Evolutionary conservation across 1,139 yeast species (phyloP).

Genomic region (Ashbya aceris): DNA sequence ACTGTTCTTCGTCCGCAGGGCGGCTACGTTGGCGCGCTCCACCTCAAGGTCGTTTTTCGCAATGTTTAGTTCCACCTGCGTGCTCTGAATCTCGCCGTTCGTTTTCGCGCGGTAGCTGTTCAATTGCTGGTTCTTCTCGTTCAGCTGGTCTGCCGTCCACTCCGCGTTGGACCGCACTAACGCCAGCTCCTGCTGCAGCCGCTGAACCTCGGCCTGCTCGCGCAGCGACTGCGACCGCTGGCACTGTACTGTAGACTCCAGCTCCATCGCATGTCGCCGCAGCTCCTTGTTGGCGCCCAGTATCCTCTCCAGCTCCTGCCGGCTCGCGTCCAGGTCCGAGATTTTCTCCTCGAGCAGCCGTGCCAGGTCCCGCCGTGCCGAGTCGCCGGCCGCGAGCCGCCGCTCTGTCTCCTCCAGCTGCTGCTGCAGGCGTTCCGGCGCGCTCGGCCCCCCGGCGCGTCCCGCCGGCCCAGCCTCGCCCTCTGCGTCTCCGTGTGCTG

Average conservation of each 20-base stretch:
- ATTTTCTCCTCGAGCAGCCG: slow-evolving; percentile 11
- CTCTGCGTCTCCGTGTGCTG: too few species aligned
- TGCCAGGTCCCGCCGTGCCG: slow-evolving; percentile 18
- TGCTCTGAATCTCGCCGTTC: slow-evolving; percentile 31
- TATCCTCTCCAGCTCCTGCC: slow-evolving; percentile 41
- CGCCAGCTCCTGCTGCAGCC: slow-evolving; percentile 33
- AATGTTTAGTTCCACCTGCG: slow-evolving; percentile 17
- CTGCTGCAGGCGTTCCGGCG: slow-evolving; percentile 15
- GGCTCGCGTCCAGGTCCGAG: slow-evolving; percentile 33
- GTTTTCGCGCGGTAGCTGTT: slow-evolving; percentile 33
- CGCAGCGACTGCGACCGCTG: slow-evolving; percentile 29
- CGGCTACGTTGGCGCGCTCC: slow-evolving; percentile 10
- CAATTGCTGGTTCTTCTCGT: slow-evolving; percentile 29
- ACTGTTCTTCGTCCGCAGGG: slow-evolving; percentile 10
- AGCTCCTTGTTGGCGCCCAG: slow-evolving; percentile 40
- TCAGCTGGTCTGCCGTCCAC: slow-evolving; percentile 17
- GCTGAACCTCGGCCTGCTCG: slow-evolving; percentile 33
- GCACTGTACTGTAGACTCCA: slow-evolving; percentile 33
- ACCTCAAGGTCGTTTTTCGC: slow-evolving; percentile 12
- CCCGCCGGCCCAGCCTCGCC: slow-evolving; percentile 27
- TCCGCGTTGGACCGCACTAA: slow-evolving; percentile 24
- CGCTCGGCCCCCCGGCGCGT: slow-evolving; percentile 20
- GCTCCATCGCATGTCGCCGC: slow-evolving; percentile 34
- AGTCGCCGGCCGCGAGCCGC: slow-evolving; percentile 7
- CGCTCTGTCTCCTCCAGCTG: slow-evolving; percentile 5